Conservation (phyloP, 2,329 filamentous ascomycete genomes). For the Cladophialophora exuberans region DNA sequence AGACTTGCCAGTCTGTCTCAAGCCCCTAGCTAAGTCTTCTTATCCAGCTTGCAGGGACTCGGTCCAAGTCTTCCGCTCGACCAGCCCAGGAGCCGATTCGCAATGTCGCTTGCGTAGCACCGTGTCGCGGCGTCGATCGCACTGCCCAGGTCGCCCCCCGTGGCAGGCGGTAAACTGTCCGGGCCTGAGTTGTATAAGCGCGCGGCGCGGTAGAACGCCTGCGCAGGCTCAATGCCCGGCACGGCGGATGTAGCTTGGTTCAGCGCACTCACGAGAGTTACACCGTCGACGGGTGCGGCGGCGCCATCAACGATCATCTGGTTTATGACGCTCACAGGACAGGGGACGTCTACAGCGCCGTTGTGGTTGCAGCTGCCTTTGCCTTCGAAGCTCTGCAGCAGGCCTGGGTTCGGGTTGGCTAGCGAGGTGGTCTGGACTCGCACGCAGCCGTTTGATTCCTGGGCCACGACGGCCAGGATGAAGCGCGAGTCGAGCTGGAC, state of each 20-base stretch:
- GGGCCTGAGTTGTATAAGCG: constrained; percentile 32
- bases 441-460: constrained; percentile 38
- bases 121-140: constrained; percentile 25
- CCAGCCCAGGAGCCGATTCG: constrained; percentile 34
- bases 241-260: constrained; percentile 14
- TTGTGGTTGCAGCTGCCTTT: constrained; percentile 19
- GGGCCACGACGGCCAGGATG: constrained; percentile 40
- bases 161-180: constrained; percentile 8
- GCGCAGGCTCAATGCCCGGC: constrained; percentile 7
- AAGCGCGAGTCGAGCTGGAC: constrained; percentile 38
- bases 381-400: constrained; percentile 25
- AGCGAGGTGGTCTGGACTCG: constrained; percentile 32
- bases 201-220: constrained; percentile 29
- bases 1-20: background rate
- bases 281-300: constrained; percentile 11
- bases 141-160: constrained; percentile 20
- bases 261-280: constrained; percentile 13
- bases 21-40: background rate
- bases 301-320: constrained; percentile 30
- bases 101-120: constrained; percentile 33
- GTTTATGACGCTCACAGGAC: constrained; percentile 22
- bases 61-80: background rate
- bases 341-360: constrained; percentile 16
- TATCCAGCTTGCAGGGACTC: background rate
- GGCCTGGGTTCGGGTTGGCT: constrained; percentile 29